Conservation (phyloP, 305 asterid species). For the Fraxinus angustifolia region DNA sequence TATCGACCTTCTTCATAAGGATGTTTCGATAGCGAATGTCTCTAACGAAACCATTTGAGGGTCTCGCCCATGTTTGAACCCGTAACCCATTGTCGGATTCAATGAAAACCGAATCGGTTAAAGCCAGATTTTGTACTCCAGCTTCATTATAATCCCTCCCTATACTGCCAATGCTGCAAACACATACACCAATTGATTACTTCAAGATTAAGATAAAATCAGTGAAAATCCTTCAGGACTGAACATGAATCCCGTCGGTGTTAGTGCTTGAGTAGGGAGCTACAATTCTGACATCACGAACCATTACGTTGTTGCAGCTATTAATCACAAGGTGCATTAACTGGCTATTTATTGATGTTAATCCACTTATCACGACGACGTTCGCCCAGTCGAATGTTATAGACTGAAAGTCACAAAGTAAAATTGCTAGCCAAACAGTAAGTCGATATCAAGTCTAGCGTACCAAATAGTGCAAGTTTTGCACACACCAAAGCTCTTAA, state of each 20-base stretch:
- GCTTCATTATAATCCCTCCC: slow-evolving; percentile 39
- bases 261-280: slow-evolving; percentile 50
- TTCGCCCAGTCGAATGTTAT: slow-evolving; percentile 56
- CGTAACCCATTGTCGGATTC: slow-evolving; percentile 46
- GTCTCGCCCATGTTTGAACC: slow-evolving; percentile 54
- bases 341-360: slow-evolving; percentile 54
- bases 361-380: slow-evolving; percentile 32
- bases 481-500: not conserved
- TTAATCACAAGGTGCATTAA: slow-evolving; percentile 46
- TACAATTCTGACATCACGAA: slow-evolving; percentile 36
- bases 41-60: slow-evolving; percentile 44
- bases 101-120: slow-evolving; percentile 36
- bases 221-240: slow-evolving; percentile 19
- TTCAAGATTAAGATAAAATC: not conserved
- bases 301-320: slow-evolving; percentile 50
- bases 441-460: not conserved
- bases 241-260: slow-evolving; percentile 53
- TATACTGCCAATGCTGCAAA: slow-evolving; percentile 52
- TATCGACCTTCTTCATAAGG: slow-evolving; percentile 39
- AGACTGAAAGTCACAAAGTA: slow-evolving; percentile 35
- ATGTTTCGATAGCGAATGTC: slow-evolving; percentile 38
- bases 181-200: not conserved
- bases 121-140: slow-evolving; percentile 49
- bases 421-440: not conserved
- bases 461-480: not conserved